Base-by-base conservation (phyloP, 805 yeast species). In the Kodamaea hsintzibuensis region DNA sequence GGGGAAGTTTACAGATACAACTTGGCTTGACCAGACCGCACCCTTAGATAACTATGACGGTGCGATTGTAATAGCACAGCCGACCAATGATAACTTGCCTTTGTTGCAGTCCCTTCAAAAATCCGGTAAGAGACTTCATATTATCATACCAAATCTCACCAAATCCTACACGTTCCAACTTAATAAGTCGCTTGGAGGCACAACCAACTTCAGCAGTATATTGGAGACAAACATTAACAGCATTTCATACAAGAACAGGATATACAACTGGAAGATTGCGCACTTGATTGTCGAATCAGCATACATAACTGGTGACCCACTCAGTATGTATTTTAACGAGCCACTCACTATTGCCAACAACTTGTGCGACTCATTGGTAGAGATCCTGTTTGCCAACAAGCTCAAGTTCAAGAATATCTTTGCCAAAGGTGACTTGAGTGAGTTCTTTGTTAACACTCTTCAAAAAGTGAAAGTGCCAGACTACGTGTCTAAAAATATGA, bases 361-460 rank as follows among this genome's bases (percentile, higher is more conserved):
- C 44, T 61, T 87, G 2, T 81, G 89, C 0, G 68, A 76, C 30
- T 71, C 83, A 0, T 61, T 89, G 38, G 66, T 85, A 13, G 69
- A 74, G 19, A 55, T 86, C 10, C 50, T 82, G 69, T 51, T 79
- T 74, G 37, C 73, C 67, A 56, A 60, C 42, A 52, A 61, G 33
- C 51, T 82, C 25, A 75, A 83, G 58, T 69, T 85, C 30, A 84
- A 85, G 40, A 82, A 84, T 54, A 67, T 79, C 2, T 82, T 77
- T 45, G 79, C 84, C 12, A 82, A 86, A 60, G 96, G 96, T 0
- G 71, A 74, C 25, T 74, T 76, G 48, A 77, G 92, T 0, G 66
- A 72, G 22, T 69, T 78, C 18, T 73, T 88, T 39, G 74, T 80
- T 47, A 74, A 77, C 8, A 56, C 59, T 6, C 65, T 81, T 1